A percentile compares a stretch with the other conserved stretches of the same genome.
Conservation (phyloP, 192 early-diverging fungal species). For the Chytriomyces sp. region DNA sequence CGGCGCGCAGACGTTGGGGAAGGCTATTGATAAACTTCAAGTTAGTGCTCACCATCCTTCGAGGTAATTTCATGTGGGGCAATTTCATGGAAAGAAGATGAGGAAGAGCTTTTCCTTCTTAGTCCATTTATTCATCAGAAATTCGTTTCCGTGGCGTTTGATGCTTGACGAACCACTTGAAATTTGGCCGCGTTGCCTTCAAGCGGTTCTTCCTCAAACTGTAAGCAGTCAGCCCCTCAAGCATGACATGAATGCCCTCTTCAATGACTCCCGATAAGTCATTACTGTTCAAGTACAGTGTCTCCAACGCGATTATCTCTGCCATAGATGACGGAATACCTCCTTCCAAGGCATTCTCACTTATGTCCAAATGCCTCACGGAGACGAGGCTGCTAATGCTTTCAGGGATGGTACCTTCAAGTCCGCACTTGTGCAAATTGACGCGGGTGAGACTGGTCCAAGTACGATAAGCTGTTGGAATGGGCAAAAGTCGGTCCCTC, state of each 20-base stretch:
- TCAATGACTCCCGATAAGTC: not conserved
- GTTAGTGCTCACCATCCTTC: not conserved
- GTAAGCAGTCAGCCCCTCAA: not conserved
- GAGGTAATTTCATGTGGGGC: too few species aligned
- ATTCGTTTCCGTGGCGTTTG: too few species aligned
- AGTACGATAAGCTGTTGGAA: not conserved
- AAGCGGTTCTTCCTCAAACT: not conserved
- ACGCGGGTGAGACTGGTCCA: not conserved
- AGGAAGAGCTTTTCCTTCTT: too few species aligned
- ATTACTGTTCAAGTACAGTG: not conserved
- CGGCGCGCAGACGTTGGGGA: not conserved
- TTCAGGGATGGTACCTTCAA: not conserved
- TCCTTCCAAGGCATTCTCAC: not conserved
- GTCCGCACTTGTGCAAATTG: not conserved
- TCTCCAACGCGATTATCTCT: not conserved
- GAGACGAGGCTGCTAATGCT: not conserved
- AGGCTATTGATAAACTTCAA: not conserved
- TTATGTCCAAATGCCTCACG: not conserved
- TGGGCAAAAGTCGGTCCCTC: not conserved
- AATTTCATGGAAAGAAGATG: too few species aligned
- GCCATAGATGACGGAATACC: not conserved
- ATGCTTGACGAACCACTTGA: not conserved
- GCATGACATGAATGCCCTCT: not conserved
- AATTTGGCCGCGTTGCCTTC: not conserved
- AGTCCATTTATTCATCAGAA: too few species aligned